Evolutionary conservation across 2,329 filamentous ascomycete species (phyloP), one percentile per base, ranked within the genome.

Genomic region (Shiraia sp.): DNA sequence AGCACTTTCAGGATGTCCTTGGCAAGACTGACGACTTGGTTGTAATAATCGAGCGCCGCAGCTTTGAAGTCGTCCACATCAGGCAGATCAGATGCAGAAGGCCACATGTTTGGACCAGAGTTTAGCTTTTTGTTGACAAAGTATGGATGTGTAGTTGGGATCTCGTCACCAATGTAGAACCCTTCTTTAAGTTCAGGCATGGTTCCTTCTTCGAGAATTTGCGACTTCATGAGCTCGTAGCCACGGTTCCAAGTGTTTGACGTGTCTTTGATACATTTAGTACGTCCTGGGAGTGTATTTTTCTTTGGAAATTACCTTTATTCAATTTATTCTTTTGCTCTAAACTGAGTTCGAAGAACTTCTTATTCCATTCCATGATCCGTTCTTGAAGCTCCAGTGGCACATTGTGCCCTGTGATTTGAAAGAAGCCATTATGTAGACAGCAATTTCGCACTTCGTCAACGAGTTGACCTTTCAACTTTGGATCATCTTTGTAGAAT

Each of bases 161-260:
- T 69, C 33, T 75, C 72, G 31, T 71, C 66, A 40, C 72, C 71
- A 23, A 75, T 70, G 49, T 71, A 73, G 22, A 42, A 37, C 1
- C 71, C 72, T 44, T 74, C 72, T 45, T 75, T 75, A 3, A 73
- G 58, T 23, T 76, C 72, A 2, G 72, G 71, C 3, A 65, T 57
- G 15, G 70, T 71, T 19, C 71, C 72, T 24, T 58, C 54, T 53
- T 75, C 72, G 8, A 74, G 59, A 40, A 73, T 71, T 42, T 75
- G 72, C 5, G 68, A 71, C 14, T 66, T 63, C 12, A 74, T 55
- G 17, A 70, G 54, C 42, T 75, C 72, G 49, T 75, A 75, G 35
- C 72, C 72, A 22, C 72, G 67, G 50, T 74, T 70, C 55, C 65
- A 72, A 2, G 61, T 64, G 34, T 70, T 74, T 24, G 53, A 48